phyloP scores from a whole-genome alignment of 2,329 filamentous ascomycete genomes.

The Monosporascus cannonballus region DNA sequence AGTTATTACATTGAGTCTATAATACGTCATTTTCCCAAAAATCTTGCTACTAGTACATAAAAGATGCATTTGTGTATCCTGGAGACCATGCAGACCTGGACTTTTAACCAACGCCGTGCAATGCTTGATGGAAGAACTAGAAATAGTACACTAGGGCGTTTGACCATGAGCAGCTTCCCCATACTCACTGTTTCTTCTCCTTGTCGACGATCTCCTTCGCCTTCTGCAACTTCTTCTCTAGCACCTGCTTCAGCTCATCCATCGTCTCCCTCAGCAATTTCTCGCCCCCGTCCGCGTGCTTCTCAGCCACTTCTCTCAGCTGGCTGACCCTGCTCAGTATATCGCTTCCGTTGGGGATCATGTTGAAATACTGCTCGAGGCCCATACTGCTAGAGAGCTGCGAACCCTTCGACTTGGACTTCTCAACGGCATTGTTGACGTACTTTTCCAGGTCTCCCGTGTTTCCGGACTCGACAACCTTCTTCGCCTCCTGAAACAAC shows the following conservation, averaged over 20 bases:
- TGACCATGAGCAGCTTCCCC: neutral
- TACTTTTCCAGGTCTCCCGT: conserved; percentile 54
- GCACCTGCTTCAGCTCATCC: conserved; percentile 57
- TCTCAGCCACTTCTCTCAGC: conserved; percentile 57
- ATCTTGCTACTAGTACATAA: too few relatives aligned
- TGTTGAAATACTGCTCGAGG: conserved; percentile 57
- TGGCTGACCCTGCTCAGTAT: conserved; percentile 61
- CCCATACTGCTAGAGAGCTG: conserved; percentile 33
- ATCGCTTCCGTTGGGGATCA: conserved; percentile 58
- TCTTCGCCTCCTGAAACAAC: conserved; percentile 56
- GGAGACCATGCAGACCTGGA: too few relatives aligned
- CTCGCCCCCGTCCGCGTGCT: conserved; percentile 65
- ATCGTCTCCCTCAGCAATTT: conserved; percentile 63
- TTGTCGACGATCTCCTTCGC: conserved; percentile 53
- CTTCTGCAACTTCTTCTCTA: conserved; percentile 53
- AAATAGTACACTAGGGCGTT: too few relatives aligned
- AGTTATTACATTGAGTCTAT: too few relatives aligned
- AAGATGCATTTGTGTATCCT: too few relatives aligned
- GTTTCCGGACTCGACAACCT: conserved; percentile 56
- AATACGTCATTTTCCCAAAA: too few relatives aligned
- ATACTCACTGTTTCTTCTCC: conserved; percentile 38
- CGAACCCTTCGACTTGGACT: conserved; percentile 48
- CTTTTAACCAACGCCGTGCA: too few relatives aligned
- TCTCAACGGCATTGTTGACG: conserved; percentile 50
- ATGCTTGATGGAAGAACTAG: too few relatives aligned